A percentile compares a stretch with the other conserved stretches of the same genome.
phyloP scores from a whole-genome alignment of 2,329 filamentous ascomycete genomes.

The Fusarium piperis region DNA sequence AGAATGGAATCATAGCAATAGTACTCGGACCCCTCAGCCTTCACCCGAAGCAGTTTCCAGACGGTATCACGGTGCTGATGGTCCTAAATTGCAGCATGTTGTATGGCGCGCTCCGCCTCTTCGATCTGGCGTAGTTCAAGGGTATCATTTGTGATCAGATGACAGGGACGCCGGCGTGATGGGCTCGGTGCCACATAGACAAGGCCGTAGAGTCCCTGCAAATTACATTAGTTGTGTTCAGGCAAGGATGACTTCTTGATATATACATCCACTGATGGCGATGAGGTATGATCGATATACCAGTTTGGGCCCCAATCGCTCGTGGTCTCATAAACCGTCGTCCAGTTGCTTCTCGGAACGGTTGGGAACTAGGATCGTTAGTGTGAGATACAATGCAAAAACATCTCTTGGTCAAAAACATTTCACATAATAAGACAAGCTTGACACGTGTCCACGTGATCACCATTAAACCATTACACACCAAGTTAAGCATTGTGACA shows the following conservation, averaged over 20 bases:
- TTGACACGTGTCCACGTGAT: no score
- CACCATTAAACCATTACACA: no score
- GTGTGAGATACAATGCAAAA: not conserved
- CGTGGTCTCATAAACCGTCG: not conserved
- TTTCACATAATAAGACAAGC: no score
- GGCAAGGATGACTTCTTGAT: not conserved
- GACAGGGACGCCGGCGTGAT: not conserved
- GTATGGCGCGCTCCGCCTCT: not conserved
- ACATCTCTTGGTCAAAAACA: not conserved
- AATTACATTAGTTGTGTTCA: not conserved
- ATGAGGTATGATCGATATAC: not conserved
- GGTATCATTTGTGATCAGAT: not conserved
- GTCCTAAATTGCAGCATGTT: conserved; percentile 2
- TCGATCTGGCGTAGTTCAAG: not conserved
- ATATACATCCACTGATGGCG: not conserved
- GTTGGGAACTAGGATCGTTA: not conserved
- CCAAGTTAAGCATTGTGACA: no score
- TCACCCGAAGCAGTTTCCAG: conserved; percentile 6
- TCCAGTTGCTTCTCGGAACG: not conserved
- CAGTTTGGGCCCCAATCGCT: not conserved
- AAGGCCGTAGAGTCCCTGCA: not conserved
- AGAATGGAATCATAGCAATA: conserved; percentile 10
- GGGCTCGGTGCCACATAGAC: not conserved
- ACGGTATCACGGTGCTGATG: conserved; percentile 8
- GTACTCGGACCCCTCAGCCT: conserved; percentile 1